Conservation (phyloP, 176 grass and related monocot species). For the Juncus effusus region DNA sequence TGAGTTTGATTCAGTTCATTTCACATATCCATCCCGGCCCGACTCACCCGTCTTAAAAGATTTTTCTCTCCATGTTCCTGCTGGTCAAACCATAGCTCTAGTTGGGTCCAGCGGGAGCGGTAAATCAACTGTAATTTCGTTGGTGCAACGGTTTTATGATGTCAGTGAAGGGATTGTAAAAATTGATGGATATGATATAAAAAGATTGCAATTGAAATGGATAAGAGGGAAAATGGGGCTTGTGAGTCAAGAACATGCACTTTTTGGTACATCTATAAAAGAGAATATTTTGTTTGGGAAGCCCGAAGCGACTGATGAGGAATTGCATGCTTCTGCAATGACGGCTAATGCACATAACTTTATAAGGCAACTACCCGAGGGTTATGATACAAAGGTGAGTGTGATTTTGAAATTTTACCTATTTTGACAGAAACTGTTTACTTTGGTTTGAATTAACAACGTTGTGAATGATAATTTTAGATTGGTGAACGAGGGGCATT, state of each 20-base stretch:
- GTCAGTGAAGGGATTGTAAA: constrained; percentile 63
- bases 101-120: constrained; percentile 90
- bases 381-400: constrained; percentile 84
- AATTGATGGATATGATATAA: constrained; percentile 77
- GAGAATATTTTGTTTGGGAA: constrained; percentile 95
- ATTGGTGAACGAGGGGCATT: constrained; percentile 87
- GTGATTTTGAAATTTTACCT: background rate
- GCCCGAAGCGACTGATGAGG: constrained; percentile 65
- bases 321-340: constrained; percentile 91
- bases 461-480: constrained; percentile 31
- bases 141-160: constrained; percentile 95
- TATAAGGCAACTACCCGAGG: constrained; percentile 75
- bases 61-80: constrained; percentile 72
- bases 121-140: constrained; percentile 82
- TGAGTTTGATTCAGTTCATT: constrained; percentile 57
- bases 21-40: constrained; percentile 85
- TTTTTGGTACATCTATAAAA: constrained; percentile 88
- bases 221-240: constrained; percentile 92
- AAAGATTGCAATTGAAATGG: constrained; percentile 63
- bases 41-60: constrained; percentile 55
- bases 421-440: too few relatives aligned
- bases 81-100: constrained; percentile 77
- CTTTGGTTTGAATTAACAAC: too few relatives aligned
- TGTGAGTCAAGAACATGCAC: constrained; percentile 93
- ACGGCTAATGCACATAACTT: constrained; percentile 98